Percentiles rank a stretch among this genome's conserved stretches.
phyloP scores from a whole-genome alignment of 2,329 filamentous ascomycete species.

The Fulvia fulva region DNA sequence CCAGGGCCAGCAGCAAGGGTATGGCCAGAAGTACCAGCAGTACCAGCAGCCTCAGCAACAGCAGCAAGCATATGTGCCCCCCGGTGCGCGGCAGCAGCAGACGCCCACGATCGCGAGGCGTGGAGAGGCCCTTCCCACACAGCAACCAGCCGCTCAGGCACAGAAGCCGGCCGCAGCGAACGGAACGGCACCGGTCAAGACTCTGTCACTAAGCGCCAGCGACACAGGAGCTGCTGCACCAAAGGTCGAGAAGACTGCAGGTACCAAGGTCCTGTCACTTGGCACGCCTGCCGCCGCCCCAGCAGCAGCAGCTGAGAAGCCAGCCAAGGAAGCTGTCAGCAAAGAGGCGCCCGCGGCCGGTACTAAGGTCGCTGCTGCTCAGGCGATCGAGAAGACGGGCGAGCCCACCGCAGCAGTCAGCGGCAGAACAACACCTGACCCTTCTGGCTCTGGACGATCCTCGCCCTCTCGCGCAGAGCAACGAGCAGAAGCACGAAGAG shows the following conservation, averaged over 20 bases:
- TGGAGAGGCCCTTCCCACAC: constrained; percentile 47
- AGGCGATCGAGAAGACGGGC: constrained; percentile 89
- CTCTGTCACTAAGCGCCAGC: constrained; percentile 53
- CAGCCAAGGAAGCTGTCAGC: constrained; percentile 35
- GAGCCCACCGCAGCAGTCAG: constrained; percentile 56
- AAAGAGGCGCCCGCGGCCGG: constrained; percentile 59
- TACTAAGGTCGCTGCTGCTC: constrained; percentile 77
- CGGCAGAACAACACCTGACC: constrained; percentile 74
- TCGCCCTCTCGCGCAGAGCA: constrained; percentile 59
- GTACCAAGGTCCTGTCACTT: constrained; percentile 72
- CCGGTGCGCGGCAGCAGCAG: constrained; percentile 44
- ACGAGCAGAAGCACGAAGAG: constrained; percentile 59
- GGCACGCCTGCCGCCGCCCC: constrained; percentile 41
- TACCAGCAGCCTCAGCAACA: constrained; percentile 45
- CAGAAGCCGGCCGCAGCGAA: constrained; percentile 52
- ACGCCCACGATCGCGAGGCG: constrained; percentile 63
- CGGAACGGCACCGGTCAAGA: constrained; percentile 52
- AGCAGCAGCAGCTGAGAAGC: constrained; percentile 48
- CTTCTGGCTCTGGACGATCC: constrained; percentile 71
- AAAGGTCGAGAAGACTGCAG: constrained; percentile 51
- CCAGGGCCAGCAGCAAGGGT: constrained; percentile 36
- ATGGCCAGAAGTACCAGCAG: constrained; percentile 44
- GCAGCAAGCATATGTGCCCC: constrained; percentile 49
- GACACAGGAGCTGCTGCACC: constrained; percentile 48
- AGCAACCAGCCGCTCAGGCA: constrained; percentile 44